Evolutionary conservation across 208 protist genomes (phyloP).

Genomic region (Trypanosomatidae sp.): DNA sequence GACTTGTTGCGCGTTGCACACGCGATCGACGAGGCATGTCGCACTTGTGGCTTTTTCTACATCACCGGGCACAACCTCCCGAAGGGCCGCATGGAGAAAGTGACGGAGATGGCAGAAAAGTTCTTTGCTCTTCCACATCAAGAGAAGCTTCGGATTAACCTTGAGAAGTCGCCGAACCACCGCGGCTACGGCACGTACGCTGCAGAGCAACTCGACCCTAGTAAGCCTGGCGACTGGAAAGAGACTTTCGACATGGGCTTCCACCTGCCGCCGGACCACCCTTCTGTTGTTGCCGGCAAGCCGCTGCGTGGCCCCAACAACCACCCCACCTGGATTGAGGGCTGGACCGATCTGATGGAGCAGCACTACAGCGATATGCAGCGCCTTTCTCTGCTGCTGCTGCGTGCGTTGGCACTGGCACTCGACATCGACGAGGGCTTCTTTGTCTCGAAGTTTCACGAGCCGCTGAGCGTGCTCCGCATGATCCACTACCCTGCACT

Average conservation of each 20-base stretch:
- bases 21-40: slow-evolving; percentile 69
- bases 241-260: slow-evolving; percentile 75
- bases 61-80: slow-evolving; percentile 69
- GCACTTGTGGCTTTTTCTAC: slow-evolving; percentile 86
- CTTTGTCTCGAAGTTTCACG: slow-evolving; percentile 62
- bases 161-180: slow-evolving; percentile 49
- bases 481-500: slow-evolving; percentile 79
- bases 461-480: slow-evolving; percentile 72
- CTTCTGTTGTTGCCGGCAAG: slow-evolving; percentile 52
- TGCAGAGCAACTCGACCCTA: slow-evolving; percentile 59
- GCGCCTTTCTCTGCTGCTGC: slow-evolving; percentile 41
- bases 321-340: slow-evolving; percentile 46
- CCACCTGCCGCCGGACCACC: slow-evolving; percentile 54
- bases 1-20: slow-evolving; percentile 43
- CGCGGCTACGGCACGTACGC: slow-evolving; percentile 60
- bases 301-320: slow-evolving; percentile 69
- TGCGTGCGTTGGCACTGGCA: slow-evolving; percentile 61
- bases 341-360: slow-evolving; percentile 61
- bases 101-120: slow-evolving; percentile 46
- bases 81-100: slow-evolving; percentile 32
- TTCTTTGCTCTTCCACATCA: slow-evolving; percentile 67
- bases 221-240: slow-evolving; percentile 55
- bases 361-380: slow-evolving; percentile 66
- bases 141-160: slow-evolving; percentile 74
- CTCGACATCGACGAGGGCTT: slow-evolving; percentile 50